Percentiles rank a stretch among this genome's conserved stretches.
These are phyloP conservation scores for Penicillium waksmanii DNA, from an alignment of 495 filamentous ascomycete genomes.

Conservation along the genomic window DNA sequence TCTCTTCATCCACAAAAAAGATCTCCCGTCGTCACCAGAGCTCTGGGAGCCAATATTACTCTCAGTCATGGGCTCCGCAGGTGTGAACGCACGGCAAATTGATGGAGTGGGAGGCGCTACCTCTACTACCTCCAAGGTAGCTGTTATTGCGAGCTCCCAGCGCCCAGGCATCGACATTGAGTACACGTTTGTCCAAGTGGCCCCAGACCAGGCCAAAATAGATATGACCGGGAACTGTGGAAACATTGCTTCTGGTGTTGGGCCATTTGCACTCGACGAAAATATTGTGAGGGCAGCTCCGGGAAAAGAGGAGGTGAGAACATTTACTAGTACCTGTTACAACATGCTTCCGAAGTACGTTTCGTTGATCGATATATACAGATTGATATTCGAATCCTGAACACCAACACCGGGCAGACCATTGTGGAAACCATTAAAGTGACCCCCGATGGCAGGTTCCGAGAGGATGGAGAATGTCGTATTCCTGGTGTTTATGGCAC, in stretches of 20 bases:
- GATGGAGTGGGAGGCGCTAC: conserved; percentile 44
- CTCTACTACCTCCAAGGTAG: conserved; percentile 46
- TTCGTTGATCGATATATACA: conserved; percentile 8
- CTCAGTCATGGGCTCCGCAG: conserved; percentile 35
- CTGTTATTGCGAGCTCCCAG: conserved; percentile 34
- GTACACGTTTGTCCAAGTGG: conserved; percentile 44
- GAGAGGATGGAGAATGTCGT: conserved; percentile 30
- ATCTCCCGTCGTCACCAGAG: conserved; percentile 28
- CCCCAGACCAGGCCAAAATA: conserved; percentile 31
- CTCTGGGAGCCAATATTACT: conserved; percentile 36
- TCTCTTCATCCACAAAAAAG: conserved; percentile 36
- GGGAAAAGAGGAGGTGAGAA: conserved; percentile 29
- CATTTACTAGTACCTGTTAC: background rate
- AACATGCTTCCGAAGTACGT: background rate
- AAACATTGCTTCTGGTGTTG: conserved; percentile 44
- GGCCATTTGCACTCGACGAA: conserved; percentile 42
- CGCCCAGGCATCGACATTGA: conserved; percentile 37
- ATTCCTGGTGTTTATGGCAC: conserved; percentile 34
- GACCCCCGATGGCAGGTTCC: conserved; percentile 22
- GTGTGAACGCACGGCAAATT: conserved; percentile 30
- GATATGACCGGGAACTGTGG: conserved; percentile 48
- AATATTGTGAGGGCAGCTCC: conserved; percentile 27
- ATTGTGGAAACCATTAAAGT: conserved; percentile 34
- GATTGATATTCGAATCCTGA: conserved; percentile 36
- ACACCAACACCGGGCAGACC: conserved; percentile 34